Evolutionary conservation across 768 basidiomycete genomes (phyloP), one percentile per base, ranked within the genome.

Genomic region (Gymnopilus junonius): DNA sequence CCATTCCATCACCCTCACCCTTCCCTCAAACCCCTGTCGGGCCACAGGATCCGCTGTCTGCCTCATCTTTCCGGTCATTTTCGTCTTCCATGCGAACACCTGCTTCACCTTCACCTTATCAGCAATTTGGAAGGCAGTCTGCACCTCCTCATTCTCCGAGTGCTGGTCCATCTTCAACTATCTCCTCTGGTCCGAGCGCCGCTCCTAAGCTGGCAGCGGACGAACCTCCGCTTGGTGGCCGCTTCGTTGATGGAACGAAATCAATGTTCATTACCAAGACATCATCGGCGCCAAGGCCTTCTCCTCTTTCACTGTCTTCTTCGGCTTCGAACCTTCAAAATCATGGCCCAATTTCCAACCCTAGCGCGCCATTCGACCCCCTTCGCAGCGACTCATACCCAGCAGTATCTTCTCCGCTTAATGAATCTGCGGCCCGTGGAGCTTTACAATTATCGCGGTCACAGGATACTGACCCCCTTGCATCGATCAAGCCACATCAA

Each of bases 201-300:
- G 67, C 74, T 21, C 73, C 76, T 2, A 65, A 50, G 50, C 73
- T 77, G 14, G 59, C 66, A 23, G 65, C 67, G 20, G 73, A 80
- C 61, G 83, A 77, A 12, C 84, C 88, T 6, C 86, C 85, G 12
- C 82, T 88, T 17, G 86, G 87, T 51, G 88, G 88, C 27, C 86
- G 85, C 8, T 84, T 91, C 58, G 82, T 84, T 23, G 91, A 93
- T 70, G 91, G 91, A 34, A 87, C 92, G 8, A 87, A 87, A 74
- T 94, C 93, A 8, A 92, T 92, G 91, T 91, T 92, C 65, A 81
- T 92, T 66, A 74, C 85, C 21, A 72, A 80, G 8, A 72, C 82
- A 27, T 74, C 81, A 15, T 71, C 79, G n/a, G 70, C 74, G 31
- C 68, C 76, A 20, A 71, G 67, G 32, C 67, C 79, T 27, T 75